Evolutionary conservation across 1,284 basidiomycete genomes (phyloP), one percentile per base, ranked within the genome.

Genomic region (Thecaphora thlaspeos): DNA sequence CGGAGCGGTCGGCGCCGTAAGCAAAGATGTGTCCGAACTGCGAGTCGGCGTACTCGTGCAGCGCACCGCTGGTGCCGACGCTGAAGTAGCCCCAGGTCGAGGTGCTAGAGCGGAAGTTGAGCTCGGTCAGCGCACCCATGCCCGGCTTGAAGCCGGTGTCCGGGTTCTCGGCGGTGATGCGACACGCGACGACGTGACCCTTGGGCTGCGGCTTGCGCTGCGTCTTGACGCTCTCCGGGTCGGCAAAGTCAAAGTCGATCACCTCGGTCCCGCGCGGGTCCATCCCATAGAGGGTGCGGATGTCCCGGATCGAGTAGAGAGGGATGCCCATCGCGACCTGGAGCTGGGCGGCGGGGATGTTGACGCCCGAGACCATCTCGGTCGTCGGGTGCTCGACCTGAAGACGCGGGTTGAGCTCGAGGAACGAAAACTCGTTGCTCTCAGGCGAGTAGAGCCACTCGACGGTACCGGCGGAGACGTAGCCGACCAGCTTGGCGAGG

Each of bases 81-180:
- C 94, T 97, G 84, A 99, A 99, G 83, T 99, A 81, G 71, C 95
- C 95, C 95, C 95, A 99, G 52, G 71, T 73, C 30, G 71, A 72
- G 38, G 92, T 96, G 80, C 89, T 95, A 34, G 93, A 97, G 49
- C 95, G 88, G 88, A 99, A 99, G 81, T 98, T 99, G 75, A 98
- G 89, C 79, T 98, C 95, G 78, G 96, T 92, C 14, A 99, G 83
- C 40, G 89, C 88, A 73, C 95, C 95, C 15, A 91, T 94, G 9
- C 94, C 97, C 3, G 95, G 95, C 81, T 98, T 98, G 85, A 99
- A 99, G n/a, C 95, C 95, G 17, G 94, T 94, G 77, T 98, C 95
- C 21, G 95, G 95, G 80, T 99, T 98, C 82, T 99, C 95, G 41
- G 94, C 94, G 4, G 95, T 98, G 80, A 99, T 98, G 78, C 95